Evolutionary conservation across 768 basidiomycete genomes (phyloP), one percentile per base, ranked within the genome.

Genomic region (Tulasnella calospora): DNA sequence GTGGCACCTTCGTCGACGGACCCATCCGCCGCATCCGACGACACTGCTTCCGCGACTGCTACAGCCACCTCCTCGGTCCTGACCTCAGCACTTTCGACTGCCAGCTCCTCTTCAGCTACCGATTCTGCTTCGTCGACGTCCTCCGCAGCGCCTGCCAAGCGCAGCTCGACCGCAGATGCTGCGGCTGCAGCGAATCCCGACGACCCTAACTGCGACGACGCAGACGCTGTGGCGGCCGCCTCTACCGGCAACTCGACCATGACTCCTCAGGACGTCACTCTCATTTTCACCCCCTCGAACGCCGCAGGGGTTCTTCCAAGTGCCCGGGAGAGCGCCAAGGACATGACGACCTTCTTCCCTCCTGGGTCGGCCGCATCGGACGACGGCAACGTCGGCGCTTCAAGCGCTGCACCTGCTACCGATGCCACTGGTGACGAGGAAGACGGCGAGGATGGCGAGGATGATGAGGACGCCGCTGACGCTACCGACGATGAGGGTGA

Each of bases 281-380:
- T 92, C n/a, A 83, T 88, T 33, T 91, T 90, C 82, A 85, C 85
- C 3, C 87, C 89, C 10, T 82, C 82, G 5, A 78, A 82, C 6
- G 85, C 85, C 40, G 84, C 84, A 71, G 82, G 69, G 12, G 21
- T 78, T 38, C 77, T 73, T 40, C 36, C 77, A 27, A 75, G 74
- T 41, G 6, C 44, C 44, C 6, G 71, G 2, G 19, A 23, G 5
- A 47, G 61, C 23, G 46, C 35, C 67, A 44, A 40, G 57, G 38
- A 33, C 76, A 71, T 33, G n/a, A 70, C 61, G 27, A 77, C 76
- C 8, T 47, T 71, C 61, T 70, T 40, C 76, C 69, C 69, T 38
- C 76, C 76, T 47, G 76, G 47, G 7, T 67, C 76, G 13, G 76
- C 27, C 13, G 23, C 76, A 13, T 46, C 77, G 67, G 70, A 71